Percentiles rank a stretch among this genome's conserved stretches.
These are phyloP conservation scores for Skeletonema grethae DNA, from an alignment of 108 stramenopile genomes.

Conservation along the genomic window DNA sequence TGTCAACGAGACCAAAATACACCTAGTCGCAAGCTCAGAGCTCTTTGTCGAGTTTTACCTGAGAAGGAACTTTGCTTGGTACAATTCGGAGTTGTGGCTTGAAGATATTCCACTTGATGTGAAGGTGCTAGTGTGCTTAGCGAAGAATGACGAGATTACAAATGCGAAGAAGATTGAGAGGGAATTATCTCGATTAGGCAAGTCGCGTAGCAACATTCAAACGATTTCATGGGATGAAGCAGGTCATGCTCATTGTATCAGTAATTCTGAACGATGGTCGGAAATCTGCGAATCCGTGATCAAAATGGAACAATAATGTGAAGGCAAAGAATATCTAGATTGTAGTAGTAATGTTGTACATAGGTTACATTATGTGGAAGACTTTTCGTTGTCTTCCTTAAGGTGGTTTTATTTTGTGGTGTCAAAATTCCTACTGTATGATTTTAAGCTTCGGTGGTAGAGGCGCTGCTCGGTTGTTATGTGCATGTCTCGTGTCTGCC, in stretches of 20 bases:
- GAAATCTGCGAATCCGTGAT: conserved; percentile 29
- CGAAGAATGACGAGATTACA: conserved; percentile 80
- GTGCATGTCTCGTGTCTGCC: background rate
- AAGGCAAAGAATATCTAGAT: background rate
- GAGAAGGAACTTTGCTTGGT: conserved; percentile 88
- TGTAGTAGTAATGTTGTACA: background rate
- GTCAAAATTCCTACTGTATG: background rate
- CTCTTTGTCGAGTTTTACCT: conserved; percentile 81
- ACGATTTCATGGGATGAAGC: conserved; percentile 47
- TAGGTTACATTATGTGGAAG: conserved; percentile 2
- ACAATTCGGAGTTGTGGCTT: conserved; percentile 87
- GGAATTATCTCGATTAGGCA: conserved; percentile 39
- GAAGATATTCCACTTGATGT: conserved; percentile 65
- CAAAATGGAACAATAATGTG: conserved; percentile 8
- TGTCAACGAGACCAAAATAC: conserved; percentile 46
- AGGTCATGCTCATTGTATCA: conserved; percentile 48
- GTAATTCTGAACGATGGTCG: conserved; percentile 37
- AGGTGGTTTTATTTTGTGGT: background rate
- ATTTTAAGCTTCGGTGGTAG: background rate
- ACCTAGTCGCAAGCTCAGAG: conserved; percentile 69
- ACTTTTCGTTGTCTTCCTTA: background rate
- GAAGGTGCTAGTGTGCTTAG: conserved; percentile 61
- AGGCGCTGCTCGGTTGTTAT: background rate
- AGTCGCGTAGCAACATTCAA: conserved; percentile 13
- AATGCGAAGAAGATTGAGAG: conserved; percentile 59